Conservation (phyloP, 2,329 filamentous ascomycete species). For the Curvularia sp. region DNA sequence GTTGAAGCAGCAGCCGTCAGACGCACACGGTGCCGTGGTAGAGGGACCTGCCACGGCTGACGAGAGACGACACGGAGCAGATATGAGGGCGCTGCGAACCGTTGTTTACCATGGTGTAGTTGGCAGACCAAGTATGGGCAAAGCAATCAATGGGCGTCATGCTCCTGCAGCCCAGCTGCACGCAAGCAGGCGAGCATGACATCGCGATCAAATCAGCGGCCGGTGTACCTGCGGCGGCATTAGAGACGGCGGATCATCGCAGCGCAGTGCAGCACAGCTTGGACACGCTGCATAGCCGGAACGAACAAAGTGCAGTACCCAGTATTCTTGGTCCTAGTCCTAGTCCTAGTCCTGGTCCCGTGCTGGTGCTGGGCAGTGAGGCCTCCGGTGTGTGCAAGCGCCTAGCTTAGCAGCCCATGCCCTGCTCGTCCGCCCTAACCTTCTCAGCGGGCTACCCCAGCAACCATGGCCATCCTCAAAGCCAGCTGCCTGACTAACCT, state of each 20-base stretch:
- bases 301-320: constrained; percentile 31
- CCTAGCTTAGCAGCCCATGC: constrained; percentile 37
- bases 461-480: constrained; percentile 46
- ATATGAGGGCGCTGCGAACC: too few species aligned
- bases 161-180: constrained; percentile 20
- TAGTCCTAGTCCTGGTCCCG: constrained; percentile 24
- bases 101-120: neutral
- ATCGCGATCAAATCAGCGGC: constrained; percentile 23
- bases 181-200: constrained; percentile 9
- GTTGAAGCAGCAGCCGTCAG: constrained; percentile 28
- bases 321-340: constrained; percentile 18
- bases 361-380: constrained; percentile 36
- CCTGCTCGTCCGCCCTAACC: constrained; percentile 34
- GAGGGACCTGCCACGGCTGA: constrained; percentile 1
- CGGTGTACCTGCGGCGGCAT: constrained; percentile 25
- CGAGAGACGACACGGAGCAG: too few species aligned
- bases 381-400: constrained; percentile 38
- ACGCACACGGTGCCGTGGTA: constrained; percentile 12
- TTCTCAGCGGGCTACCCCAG: constrained; percentile 37
- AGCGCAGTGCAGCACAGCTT: constrained; percentile 23
- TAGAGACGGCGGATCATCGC: constrained; percentile 32
- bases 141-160: neutral
- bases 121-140: neutral
- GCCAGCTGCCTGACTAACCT: constrained; percentile 45
- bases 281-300: constrained; percentile 28